Evolutionary conservation across 345 rosid species (phyloP).

Genomic region (Iberis pinnata): DNA sequence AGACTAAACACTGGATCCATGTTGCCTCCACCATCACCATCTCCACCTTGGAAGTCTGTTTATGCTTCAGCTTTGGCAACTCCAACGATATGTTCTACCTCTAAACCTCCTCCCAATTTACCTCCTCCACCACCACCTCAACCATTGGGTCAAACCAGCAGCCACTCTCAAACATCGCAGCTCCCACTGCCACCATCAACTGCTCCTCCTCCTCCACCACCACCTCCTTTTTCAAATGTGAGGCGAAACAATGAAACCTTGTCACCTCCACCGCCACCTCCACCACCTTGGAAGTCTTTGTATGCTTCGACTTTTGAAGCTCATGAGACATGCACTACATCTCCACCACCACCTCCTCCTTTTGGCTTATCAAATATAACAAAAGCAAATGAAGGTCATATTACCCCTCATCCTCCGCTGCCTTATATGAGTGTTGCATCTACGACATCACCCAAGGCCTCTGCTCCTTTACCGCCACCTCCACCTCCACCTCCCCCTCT

Average conservation of each 20-base stretch:
- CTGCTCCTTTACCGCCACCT: slow-evolving; percentile 23
- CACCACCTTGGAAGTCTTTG: slow-evolving; percentile 56
- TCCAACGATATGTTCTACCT: slow-evolving; percentile 22
- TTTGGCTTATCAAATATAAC: slow-evolving; percentile 15
- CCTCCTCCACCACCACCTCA: slow-evolving; percentile 33
- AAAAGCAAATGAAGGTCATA: slow-evolving; percentile 20
- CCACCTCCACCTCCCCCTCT: slow-evolving; percentile 38
- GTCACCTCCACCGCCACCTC: slow-evolving; percentile 46
- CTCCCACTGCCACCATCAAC: slow-evolving; percentile 30
- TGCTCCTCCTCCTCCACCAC: slow-evolving; percentile 49
- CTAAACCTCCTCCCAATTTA: slow-evolving; percentile 20
- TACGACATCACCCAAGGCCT: slow-evolving; percentile 22
- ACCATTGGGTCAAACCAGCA: slow-evolving; percentile 25
- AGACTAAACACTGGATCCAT: slow-evolving; percentile 16
- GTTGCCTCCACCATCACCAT: slow-evolving; percentile 15
- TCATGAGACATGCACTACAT: slow-evolving; percentile 14
- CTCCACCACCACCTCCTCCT: slow-evolving; percentile 30
- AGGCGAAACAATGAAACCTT: slow-evolving; percentile 30
- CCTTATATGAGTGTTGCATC: slow-evolving; percentile 24
- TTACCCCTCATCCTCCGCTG: slow-evolving; percentile 18
- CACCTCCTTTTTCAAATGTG: slow-evolving; percentile 33
- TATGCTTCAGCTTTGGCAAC: slow-evolving; percentile 24
- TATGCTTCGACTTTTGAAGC: slow-evolving; percentile 25
- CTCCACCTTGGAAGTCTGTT: slow-evolving; percentile 32
- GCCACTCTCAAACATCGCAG: slow-evolving; percentile 25